These are phyloP conservation scores for Pseudogymnoascus sp. DNA, from an alignment of 2,329 filamentous ascomycete genomes.

Conservation along the genomic window DNA sequence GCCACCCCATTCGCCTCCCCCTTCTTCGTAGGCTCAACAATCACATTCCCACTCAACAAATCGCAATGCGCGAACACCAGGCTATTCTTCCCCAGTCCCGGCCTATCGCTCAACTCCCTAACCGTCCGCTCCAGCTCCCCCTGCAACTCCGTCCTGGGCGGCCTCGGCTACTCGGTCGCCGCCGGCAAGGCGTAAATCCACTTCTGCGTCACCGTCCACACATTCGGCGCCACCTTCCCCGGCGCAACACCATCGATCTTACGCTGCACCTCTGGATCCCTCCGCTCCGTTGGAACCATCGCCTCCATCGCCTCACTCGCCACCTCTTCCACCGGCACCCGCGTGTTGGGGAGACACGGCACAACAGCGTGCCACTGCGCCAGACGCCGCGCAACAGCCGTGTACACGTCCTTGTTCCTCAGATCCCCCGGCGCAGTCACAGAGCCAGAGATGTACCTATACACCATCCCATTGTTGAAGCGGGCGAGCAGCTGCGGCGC, in stretches of 20 bases:
- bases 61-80: conserved; percentile 95
- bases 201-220: conserved; percentile 94
- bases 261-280: conserved; percentile 34
- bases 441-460: conserved; percentile 78
- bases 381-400: conserved; percentile 73
- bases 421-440: conserved; percentile 78
- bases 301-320: conserved; percentile 23
- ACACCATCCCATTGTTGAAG: conserved; percentile 94
- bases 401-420: conserved; percentile 67
- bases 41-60: conserved; percentile 92
- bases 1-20: conserved; percentile 27
- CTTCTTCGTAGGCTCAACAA: conserved; percentile 56
- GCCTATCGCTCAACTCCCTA: conserved; percentile 64
- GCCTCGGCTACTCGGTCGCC: conserved; percentile 60
- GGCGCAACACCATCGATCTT: conserved; percentile 49
- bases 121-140: conserved; percentile 67
- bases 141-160: conserved; percentile 62
- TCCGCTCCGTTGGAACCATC: conserved; percentile 26
- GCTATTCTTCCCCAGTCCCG: conserved; percentile 68
- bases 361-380: conserved; percentile 87
- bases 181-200: conserved; percentile 85
- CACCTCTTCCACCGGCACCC: conserved; percentile 26
- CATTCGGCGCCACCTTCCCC: conserved; percentile 70
- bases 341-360: conserved; percentile 45
- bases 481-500: conserved; percentile 83